These are phyloP conservation scores for Flaveria sonorensis DNA, from an alignment of 129 eudicot species.

Conservation along the genomic window DNA sequence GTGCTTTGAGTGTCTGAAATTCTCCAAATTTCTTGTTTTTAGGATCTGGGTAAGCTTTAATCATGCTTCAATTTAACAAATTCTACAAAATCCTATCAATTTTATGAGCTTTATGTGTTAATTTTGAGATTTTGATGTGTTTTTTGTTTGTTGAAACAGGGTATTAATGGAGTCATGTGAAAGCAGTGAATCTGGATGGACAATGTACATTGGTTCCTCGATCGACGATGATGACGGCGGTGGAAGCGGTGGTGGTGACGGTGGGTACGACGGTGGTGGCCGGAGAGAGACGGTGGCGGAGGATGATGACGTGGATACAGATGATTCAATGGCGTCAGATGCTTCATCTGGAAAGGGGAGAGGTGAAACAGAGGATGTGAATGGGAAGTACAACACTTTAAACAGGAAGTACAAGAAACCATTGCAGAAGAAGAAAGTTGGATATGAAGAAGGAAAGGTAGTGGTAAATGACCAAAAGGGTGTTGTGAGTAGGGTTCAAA, in stretches of 20 bases:
- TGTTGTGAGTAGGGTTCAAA: constrained; percentile 27
- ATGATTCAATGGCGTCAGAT: constrained; percentile 83
- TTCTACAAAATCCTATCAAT: too few relatives aligned
- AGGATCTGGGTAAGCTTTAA: constrained; percentile 9
- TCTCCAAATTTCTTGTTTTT: background rate
- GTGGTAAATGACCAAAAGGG: constrained; percentile 21
- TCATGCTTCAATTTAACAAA: background rate
- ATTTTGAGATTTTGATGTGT: background rate
- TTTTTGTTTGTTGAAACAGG: constrained; percentile 2
- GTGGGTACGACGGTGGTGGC: constrained; percentile 3
- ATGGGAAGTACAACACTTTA: constrained; percentile 8
- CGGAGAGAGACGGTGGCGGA: constrained; percentile 2
- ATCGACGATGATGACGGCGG: constrained; percentile 1
- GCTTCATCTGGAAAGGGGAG: constrained; percentile 66
- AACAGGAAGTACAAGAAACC: constrained; percentile 34
- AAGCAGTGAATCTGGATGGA: constrained; percentile 61
- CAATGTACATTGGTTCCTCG: constrained; percentile 48
- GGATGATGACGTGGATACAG: constrained; percentile 36
- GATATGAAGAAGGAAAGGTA: constrained; percentile 19
- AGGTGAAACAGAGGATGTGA: constrained; percentile 9
- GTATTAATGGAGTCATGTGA: constrained; percentile 40
- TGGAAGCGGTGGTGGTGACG: background rate
- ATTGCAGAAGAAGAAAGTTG: constrained; percentile 30
- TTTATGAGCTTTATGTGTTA: background rate
- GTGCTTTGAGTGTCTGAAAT: constrained; percentile 15